Conservation (phyloP, 2,329 filamentous ascomycete genomes). For the Hypoxylon sp. region DNA sequence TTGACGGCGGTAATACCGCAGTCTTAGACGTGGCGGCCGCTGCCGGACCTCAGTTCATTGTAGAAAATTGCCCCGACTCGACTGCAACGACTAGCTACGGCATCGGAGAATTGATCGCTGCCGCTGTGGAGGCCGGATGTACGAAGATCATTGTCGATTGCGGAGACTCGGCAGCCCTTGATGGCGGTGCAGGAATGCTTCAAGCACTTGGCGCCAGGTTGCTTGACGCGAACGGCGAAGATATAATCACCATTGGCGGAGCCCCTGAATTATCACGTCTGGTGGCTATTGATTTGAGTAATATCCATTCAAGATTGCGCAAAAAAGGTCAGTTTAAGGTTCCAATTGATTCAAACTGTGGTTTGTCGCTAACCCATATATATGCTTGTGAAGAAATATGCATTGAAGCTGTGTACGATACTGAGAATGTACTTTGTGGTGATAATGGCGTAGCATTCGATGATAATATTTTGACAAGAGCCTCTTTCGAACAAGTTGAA, state of each 20-base stretch:
- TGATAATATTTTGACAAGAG: too few relatives aligned
- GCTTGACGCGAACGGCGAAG: background rate
- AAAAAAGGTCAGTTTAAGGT: background rate
- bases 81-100: constrained; percentile 7
- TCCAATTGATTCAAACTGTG: background rate
- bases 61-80: background rate
- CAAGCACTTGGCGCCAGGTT: constrained; percentile 13
- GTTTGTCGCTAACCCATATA: background rate
- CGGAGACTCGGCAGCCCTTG: background rate
- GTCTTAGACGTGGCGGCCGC: background rate
- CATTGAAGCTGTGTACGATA: background rate
- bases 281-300: background rate
- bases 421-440: background rate
- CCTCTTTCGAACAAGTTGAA: background rate
- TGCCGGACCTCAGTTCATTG: background rate
- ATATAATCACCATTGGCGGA: background rate
- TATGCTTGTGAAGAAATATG: background rate
- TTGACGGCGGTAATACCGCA: background rate
- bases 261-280: background rate
- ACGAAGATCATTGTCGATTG: background rate
- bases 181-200: constrained; percentile 17
- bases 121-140: background rate
- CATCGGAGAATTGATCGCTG: background rate
- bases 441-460: background rate
- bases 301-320: background rate